These are phyloP conservation scores for Hemileia vastatrix DNA, from an alignment of 1,284 basidiomycete species.

Conservation along the genomic window DNA sequence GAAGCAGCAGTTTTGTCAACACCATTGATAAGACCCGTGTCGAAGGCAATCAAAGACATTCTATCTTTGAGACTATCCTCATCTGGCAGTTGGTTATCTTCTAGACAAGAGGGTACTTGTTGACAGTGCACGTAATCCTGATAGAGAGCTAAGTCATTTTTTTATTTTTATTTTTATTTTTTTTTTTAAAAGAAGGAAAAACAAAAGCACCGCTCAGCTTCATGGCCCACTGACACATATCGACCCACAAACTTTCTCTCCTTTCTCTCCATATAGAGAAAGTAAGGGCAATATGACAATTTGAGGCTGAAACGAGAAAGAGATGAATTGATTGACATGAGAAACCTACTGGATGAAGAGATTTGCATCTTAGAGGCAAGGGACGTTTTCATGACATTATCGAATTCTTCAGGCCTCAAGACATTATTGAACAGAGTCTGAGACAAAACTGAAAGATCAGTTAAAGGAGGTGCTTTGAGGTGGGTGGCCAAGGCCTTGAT, in stretches of 20 bases:
- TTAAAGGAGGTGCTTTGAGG: background rate
- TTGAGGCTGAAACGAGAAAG: background rate
- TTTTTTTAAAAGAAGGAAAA: background rate
- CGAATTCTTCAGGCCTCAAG: slow-evolving; percentile 4
- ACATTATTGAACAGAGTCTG: slow-evolving; percentile 7
- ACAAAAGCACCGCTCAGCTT: background rate
- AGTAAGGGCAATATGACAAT: background rate
- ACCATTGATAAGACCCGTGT: slow-evolving; percentile 43
- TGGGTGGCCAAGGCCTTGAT: slow-evolving; percentile 27
- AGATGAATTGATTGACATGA: background rate
- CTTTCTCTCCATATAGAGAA: background rate
- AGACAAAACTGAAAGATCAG: slow-evolving; percentile 8
- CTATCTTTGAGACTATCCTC: slow-evolving; percentile 44
- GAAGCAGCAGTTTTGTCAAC: slow-evolving; percentile 43
- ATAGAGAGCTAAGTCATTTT: slow-evolving; percentile 3
- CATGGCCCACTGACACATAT: slow-evolving; percentile 5
- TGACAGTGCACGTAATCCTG: slow-evolving; percentile 24
- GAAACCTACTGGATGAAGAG: slow-evolving; percentile 11
- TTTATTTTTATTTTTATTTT: no score
- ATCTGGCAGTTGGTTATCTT: slow-evolving; percentile 45
- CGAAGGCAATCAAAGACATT: slow-evolving; percentile 45
- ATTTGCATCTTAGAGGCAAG: slow-evolving; percentile 19
- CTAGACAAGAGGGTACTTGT: slow-evolving; percentile 40
- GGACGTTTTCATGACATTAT: slow-evolving; percentile 15
- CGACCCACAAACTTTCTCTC: background rate